Base-by-base conservation (phyloP, 73 alveolate species). In the Paramecium biaurelia region DNA sequence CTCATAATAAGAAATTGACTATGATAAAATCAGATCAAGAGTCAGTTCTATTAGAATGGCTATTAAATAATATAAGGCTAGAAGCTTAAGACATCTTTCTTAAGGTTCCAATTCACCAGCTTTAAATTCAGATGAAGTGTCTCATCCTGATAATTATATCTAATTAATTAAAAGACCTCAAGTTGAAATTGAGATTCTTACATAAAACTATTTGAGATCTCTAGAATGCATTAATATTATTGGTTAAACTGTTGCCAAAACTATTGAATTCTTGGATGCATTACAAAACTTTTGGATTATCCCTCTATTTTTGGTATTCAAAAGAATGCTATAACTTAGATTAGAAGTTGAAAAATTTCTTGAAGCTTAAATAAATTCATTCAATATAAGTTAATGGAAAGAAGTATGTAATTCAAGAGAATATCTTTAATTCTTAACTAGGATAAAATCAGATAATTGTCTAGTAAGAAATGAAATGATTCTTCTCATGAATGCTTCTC, bases 271-370 rank as follows among this genome's bases (percentile, higher is more conserved):
- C 43, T 43, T 79, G 24, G 56, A 79, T 79, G 90, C 63, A 41
- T 45, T 79, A 79, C 76, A 45, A 18, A 79, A 79, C 56, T 79
- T 79, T 79, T 79, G 90, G 90, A 41, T 79, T 21, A 79, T 79
- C 43, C 90, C 90, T 1, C 18, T 79, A 79, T 79, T 79, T 34
- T n/a, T 79, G 15, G 74, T 45, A 23, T 79, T 79, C 28, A 79
- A 79, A 45, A 79, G 90, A 24, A 79, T 79, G 90, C 47, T 43
- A 1, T 45, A 79, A 42, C 43, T 79, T 11, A 38, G 90, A 79
- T 20, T 79, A 21, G 90, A 79, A 12, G 70, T 41, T n/a, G 70
- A 79, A 45, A 30, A 45, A 79, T 43, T 79, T 23, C 72, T 79
- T 12, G 74, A 43, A 45, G 72, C 45, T 5, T 20, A 79, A 79